Evolutionary conservation across 139 green algal species (phyloP).

Genomic region (Coelastrella sp.): DNA sequence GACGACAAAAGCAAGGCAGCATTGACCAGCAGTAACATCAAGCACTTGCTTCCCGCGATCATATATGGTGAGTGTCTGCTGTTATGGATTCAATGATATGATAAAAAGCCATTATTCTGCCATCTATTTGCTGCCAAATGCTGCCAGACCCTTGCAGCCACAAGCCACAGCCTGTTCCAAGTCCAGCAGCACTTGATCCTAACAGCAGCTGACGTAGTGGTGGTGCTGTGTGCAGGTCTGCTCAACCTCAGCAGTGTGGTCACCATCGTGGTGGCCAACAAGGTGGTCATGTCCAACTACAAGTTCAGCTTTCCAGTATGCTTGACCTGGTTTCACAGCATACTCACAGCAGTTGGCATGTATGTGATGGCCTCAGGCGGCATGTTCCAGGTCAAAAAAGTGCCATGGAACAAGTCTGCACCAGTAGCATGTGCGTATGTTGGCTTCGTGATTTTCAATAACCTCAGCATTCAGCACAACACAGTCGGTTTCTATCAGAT

Average conservation of each 20-base stretch:
- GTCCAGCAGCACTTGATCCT: too few relatives aligned
- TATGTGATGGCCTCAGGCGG: conserved; percentile 19
- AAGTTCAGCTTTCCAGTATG: conserved; percentile 74
- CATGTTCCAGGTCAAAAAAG: conserved; percentile 46
- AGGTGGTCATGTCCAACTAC: conserved; percentile 66
- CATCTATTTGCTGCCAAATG: neutral
- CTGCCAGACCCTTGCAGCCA: neutral
- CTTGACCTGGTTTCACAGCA: conserved; percentile 65
- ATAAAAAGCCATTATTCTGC: too few relatives aligned
- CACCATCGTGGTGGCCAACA: conserved; percentile 82
- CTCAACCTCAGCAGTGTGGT: conserved; percentile 46
- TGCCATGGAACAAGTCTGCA: conserved; percentile 47
- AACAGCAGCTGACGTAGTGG: neutral
- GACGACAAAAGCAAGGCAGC: neutral
- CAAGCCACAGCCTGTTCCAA: too few relatives aligned
- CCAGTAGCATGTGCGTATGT: conserved; percentile 74
- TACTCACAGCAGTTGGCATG: conserved; percentile 63
- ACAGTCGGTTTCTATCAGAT: conserved; percentile 56
- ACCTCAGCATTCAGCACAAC: conserved; percentile 79
- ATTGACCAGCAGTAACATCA: conserved; percentile 9
- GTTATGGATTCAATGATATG: too few relatives aligned
- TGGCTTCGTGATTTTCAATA: conserved; percentile 80
- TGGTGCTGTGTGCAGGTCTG: neutral
- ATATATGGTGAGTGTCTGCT: neutral
- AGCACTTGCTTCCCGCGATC: conserved; percentile 23